Base-by-base conservation (phyloP, 1,139 yeast species). In the Yamadazyma oceani region DNA sequence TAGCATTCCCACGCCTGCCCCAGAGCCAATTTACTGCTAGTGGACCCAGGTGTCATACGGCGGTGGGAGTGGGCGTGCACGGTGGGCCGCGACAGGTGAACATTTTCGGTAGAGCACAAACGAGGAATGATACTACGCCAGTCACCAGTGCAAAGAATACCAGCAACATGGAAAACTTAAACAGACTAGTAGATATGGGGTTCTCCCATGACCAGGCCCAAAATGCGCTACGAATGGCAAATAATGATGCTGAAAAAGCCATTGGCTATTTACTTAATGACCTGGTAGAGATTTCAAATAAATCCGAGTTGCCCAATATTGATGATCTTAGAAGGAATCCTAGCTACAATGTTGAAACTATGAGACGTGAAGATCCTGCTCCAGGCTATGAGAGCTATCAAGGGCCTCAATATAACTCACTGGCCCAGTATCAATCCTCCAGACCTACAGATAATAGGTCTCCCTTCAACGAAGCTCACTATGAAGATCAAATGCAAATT, bases 131-230 rank as follows among this genome's bases (percentile, higher is more conserved):
- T n/a, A n/a, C n/a, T n/a, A n/a, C n/a, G n/a, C n/a, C n/a, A n/a
- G n/a, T n/a, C n/a, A n/a, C n/a, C n/a, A n/a, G n/a, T n/a, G n/a
- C n/a, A n/a, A n/a, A n/a, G n/a, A n/a, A n/a, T n/a, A n/a, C n/a
- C n/a, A 19, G 21, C 5, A 39, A 8, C 34, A 48, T 46, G 48
- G 40, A 36, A 13, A 41, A 43, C 34, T 29, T 45, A 6, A 31
- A 29, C 7, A 35, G 38, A 24, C 69, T 82, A 42, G 60, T 65
- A 36, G 85, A 76, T 39, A 82, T 82, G 88, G 89, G 88, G 23
- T 75, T 82, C 54, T 55, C 72, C 41, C 62, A 58, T 5, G 75
- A 67, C 19, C 66, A 66, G 42, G 73, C 80, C 0, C 45, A 44
- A 7, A 58, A 54, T 17, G 82, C 81, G 0, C 59, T 76, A 33